phyloP scores from a whole-genome alignment of 345 rosid genomes.

The rapeseed (Brassica napus) region Da-Ae NC_063435.1:15651501-15652000 shows the following conservation, averaged over 20 bases:
- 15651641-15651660: conserved; percentile 41
- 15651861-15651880: conserved; percentile 65
- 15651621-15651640: not conserved
- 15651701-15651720: conserved; percentile 2
- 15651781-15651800: not conserved
- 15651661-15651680: conserved; percentile 38
- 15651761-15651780: conserved; percentile 21
- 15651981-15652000: conserved; percentile 47
- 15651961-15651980: conserved; percentile 81
- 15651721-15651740: not conserved
- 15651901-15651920: conserved; percentile 62
- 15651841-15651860: conserved; percentile 70
- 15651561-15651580: not conserved
- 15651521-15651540: not conserved
- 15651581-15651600: not conserved
- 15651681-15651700: conserved; percentile 54
- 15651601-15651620: not conserved
- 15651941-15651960: conserved; percentile 80
- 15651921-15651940: conserved; percentile 58
- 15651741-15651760: not conserved
- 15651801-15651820: not conserved
- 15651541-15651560: not conserved
- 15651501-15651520: not conserved
- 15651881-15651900: conserved; percentile 57
- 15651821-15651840: conserved; percentile 50